Evolutionary conservation across 148 eudicot genomes (phyloP).

Genomic region (Vaccinium corymbosum): DNA sequence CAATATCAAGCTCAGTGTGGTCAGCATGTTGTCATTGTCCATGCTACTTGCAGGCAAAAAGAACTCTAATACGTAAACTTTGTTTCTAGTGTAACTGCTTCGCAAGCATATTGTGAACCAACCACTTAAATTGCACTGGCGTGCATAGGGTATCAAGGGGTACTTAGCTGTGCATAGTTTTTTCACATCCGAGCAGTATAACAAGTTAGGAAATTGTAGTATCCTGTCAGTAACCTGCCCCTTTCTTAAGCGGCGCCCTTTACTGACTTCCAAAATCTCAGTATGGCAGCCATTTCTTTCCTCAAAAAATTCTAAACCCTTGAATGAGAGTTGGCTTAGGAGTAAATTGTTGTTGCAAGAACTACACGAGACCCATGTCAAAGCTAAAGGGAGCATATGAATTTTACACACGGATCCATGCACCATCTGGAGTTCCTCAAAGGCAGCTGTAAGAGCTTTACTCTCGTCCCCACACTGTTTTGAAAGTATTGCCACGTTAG

Average conservation of each 20-base stretch:
- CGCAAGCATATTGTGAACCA: constrained; percentile 24
- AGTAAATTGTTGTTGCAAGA: not conserved
- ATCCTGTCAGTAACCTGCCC: constrained; percentile 28
- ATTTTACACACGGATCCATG: not conserved
- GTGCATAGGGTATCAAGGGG: constrained; percentile 32
- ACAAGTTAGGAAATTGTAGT: constrained; percentile 7
- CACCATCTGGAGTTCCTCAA: not conserved
- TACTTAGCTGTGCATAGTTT: constrained; percentile 25
- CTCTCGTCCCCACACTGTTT: not conserved
- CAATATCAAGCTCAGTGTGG: not conserved
- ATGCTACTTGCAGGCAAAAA: constrained; percentile 6
- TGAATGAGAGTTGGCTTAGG: not conserved
- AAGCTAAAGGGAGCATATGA: not conserved
- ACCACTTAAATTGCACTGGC: constrained; percentile 3
- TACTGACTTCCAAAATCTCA: no score
- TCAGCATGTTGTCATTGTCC: not conserved
- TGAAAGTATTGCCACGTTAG: not conserved
- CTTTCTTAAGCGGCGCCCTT: not conserved
- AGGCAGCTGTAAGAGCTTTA: not conserved
- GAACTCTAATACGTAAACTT: constrained; percentile 29
- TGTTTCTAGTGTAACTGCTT: constrained; percentile 14
- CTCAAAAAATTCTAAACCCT: not conserved
- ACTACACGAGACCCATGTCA: not conserved
- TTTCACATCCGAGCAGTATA: constrained; percentile 25
- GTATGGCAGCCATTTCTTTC: no score